These are phyloP conservation scores for Guadua angustifolia DNA, from an alignment of 176 grass and related monocot species.

Conservation along the genomic window DNA sequence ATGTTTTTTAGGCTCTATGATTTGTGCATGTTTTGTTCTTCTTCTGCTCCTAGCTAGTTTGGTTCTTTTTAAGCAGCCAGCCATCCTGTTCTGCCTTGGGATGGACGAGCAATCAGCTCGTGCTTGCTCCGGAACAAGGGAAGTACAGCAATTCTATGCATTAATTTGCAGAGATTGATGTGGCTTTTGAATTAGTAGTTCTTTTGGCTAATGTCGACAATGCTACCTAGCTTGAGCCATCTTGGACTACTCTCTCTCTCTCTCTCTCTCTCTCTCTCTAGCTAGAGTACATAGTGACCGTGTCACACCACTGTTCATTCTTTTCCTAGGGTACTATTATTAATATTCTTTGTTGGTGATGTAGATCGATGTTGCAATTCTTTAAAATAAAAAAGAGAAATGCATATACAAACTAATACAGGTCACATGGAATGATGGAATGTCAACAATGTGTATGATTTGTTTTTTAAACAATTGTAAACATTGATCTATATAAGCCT, in stretches of 20 bases:
- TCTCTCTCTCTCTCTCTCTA: conserved; percentile 29
- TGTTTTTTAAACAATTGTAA: conserved; percentile 24
- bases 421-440: conserved; percentile 71
- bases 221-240: conserved; percentile 33
- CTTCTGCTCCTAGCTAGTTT: conserved; percentile 26
- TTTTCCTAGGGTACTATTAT: conserved; percentile 61
- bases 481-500: conserved; percentile 10
- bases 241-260: conserved; percentile 10
- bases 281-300: conserved; percentile 56
- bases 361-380: conserved; percentile 50
- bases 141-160: conserved; percentile 41
- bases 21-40: conserved; percentile 35
- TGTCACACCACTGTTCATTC: conserved; percentile 63
- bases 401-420: conserved; percentile 52
- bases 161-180: conserved; percentile 39
- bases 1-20: conserved; percentile 5
- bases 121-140: conserved; percentile 38
- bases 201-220: conserved; percentile 50
- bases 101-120: conserved; percentile 51
- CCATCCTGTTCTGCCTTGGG: conserved; percentile 43
- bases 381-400: conserved; percentile 41
- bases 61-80: conserved; percentile 48
- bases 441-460: conserved; percentile 56
- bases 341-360: conserved; percentile 65
- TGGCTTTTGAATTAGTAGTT: conserved; percentile 48